Evolutionary conservation across 352 stramenopile species (phyloP), one percentile per base, ranked within the genome.

Genomic region (Pythium sukuiense): DNA sequence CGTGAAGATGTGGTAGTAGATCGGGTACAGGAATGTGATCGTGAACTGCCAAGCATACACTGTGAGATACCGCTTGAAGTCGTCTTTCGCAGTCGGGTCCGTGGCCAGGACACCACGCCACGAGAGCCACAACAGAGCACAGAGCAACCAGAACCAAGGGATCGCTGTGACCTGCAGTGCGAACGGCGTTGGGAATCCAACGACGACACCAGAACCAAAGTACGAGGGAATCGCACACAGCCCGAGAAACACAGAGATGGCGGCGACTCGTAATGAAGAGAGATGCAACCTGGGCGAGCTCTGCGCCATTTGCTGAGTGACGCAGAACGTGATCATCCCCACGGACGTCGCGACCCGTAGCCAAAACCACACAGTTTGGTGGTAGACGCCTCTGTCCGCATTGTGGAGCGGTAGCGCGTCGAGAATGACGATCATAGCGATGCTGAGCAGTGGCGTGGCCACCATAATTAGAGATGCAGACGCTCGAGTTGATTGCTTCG

Each of bases 121-220:
- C 5, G 11, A 46, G 27, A 54, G 2, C 18, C 29, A 66, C 35
- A 43, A 7, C 6, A 48, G 2, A 7, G 3, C 26, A 27, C 26
- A 14, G 2, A 64, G 8, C 6, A 48, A 6, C 1, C 24, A 37
- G 33, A 24, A 56, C 58, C 58, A 64, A 3, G 56, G 56, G 3
- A 33, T 43, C 0, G 29, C 33, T 13, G 33, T 30, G 5, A 65
- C 30, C 27, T 65, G 48, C 1, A 66, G 20, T 13, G 37, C 26
- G 27, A 66, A 66, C 12, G 59, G 59, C 18, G 50, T 50, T 9
- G 59, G 59, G 26, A 59, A 66, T 1, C 49, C 59, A 32, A 66
- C 16, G 24, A 53, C 26, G 32, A 54, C 18, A 27, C 33, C 35
- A 11, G 55, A 39, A 8, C 9, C 7, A 27, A 53, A 55, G 29